These are phyloP conservation scores for Cryptococcus floricola DNA, from an alignment of 1,284 basidiomycete species.

Conservation along the genomic window DNA sequence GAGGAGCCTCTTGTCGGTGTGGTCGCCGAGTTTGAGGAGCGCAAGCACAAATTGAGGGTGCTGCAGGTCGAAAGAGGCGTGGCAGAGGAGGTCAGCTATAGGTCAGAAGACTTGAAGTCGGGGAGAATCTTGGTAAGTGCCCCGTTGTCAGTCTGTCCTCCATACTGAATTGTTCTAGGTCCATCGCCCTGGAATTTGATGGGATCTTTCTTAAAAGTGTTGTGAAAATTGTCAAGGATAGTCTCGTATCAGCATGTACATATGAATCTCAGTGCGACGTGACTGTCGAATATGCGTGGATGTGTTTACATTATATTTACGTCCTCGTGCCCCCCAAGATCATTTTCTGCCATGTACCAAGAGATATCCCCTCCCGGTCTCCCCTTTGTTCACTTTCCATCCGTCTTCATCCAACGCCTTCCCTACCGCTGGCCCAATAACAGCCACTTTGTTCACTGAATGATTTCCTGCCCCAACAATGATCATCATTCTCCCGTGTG, in stretches of 20 bases:
- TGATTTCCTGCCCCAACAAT: slow-evolving; percentile 47
- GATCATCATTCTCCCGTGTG: slow-evolving; percentile 45
- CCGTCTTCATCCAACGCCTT: slow-evolving; percentile 33
- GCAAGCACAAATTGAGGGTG: slow-evolving; percentile 74
- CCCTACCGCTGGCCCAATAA: slow-evolving; percentile 43
- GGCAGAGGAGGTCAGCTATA: slow-evolving; percentile 75
- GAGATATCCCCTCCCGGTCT: slow-evolving; percentile 35
- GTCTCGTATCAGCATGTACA: too few species aligned
- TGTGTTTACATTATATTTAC: too few species aligned
- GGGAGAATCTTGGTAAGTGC: slow-evolving; percentile 66
- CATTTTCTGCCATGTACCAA: slow-evolving; percentile 29
- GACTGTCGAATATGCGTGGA: too few species aligned
- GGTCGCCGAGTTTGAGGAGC: slow-evolving; percentile 69
- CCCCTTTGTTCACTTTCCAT: slow-evolving; percentile 39
- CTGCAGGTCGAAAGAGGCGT: slow-evolving; percentile 60
- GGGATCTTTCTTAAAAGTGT: too few species aligned
- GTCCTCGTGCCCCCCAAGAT: too few species aligned
- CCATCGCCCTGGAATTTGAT: too few species aligned
- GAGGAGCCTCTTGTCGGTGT: slow-evolving; percentile 67
- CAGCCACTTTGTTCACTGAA: slow-evolving; percentile 35
- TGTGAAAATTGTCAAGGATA: too few species aligned
- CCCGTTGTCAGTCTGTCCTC: neutral
- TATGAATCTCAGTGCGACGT: too few species aligned
- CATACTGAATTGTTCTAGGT: too few species aligned
- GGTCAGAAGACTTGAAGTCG: slow-evolving; percentile 82